These are phyloP conservation scores for Apiospora malaysiana DNA, from an alignment of 2,329 filamentous ascomycete species.

Conservation along the genomic window DNA sequence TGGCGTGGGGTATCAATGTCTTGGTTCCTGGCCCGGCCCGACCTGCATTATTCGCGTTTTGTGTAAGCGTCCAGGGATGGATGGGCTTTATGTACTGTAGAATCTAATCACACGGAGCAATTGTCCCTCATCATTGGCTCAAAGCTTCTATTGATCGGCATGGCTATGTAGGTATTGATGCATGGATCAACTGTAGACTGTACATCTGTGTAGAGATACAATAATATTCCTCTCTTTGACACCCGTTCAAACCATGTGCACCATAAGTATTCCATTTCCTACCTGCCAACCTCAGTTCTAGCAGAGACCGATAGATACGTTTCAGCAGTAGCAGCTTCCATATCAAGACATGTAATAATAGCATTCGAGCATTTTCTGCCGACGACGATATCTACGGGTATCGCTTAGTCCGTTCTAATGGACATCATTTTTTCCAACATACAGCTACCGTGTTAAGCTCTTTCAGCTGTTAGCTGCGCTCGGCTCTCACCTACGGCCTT, in stretches of 20 bases:
- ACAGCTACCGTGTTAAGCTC: background rate
- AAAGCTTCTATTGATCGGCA: background rate
- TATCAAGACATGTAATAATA: background rate
- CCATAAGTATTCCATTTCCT: background rate
- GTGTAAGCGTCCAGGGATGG: background rate
- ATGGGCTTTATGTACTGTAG: background rate
- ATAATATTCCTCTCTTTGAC: background rate
- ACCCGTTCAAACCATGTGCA: background rate
- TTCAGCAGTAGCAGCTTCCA: background rate
- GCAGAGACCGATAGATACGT: background rate
- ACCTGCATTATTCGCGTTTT: background rate
- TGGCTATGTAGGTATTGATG: background rate
- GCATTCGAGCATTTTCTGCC: background rate
- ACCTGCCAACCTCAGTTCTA: background rate
- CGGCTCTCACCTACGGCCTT: slow-evolving; percentile 23
- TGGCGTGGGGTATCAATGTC: slow-evolving; percentile 6
- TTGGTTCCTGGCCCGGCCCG: background rate
- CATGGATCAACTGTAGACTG: background rate
- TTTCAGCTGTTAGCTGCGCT: background rate
- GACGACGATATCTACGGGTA: slow-evolving; percentile 23
- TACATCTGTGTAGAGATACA: background rate
- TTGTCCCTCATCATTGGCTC: background rate
- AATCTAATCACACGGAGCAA: background rate
- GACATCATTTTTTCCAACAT: slow-evolving; percentile 24
- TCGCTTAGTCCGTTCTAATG: slow-evolving; percentile 22